Evolutionary conservation across 176 grass and related monocot genomes (phyloP), one percentile per base, ranked within the genome.

Genomic region (Rhynchospora breviuscula): DNA sequence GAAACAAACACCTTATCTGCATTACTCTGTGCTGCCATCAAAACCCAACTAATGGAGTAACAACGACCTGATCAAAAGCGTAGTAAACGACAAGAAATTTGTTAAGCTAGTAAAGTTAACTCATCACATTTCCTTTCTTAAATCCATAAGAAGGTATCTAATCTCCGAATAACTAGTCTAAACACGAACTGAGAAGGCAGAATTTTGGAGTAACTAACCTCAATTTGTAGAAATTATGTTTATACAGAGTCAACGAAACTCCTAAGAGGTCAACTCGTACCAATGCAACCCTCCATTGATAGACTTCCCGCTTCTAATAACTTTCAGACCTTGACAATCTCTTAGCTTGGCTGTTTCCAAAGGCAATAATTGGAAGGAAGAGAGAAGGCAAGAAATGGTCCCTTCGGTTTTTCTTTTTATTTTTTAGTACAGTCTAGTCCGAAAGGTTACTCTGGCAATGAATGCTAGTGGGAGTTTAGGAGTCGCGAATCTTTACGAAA

Each of bases 1-100:
- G 91, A 89, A 76, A 97, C 85, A 67, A 83, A 93, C 25, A 97
- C 84, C 80, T 88, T 88, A n/a, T 56, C 69, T 14, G 0, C 48
- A 48, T 9, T 46, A 6, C 17, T 56, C 9, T 12, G 19, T 31
- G 59, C 13, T 65, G 73, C 78, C 83, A 65, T 31, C 35, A 74
- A 29, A 48, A 26, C 52, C 13, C 7, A 71, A 71, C 43, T 71
- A 70, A 9, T 35, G 19, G 40, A 46, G 67, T 19, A 19, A 8
- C 40, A 71, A 19, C 7, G 11, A 46, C 43, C 14, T 46, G 35
- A 70, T 45, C 17, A 44, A 1, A 47, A 40, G 35, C 9, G 17
- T 2, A 46, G 18, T 47, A 18, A 21, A 71, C 8, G 15, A 21
- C 40, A 35, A 46, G n/a, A 8, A 71, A 71, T 10, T 14, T 54